These are phyloP conservation scores for Stephania yunnanensis DNA, from an alignment of 164 flowering plant species.

Conservation along the genomic window DNA sequence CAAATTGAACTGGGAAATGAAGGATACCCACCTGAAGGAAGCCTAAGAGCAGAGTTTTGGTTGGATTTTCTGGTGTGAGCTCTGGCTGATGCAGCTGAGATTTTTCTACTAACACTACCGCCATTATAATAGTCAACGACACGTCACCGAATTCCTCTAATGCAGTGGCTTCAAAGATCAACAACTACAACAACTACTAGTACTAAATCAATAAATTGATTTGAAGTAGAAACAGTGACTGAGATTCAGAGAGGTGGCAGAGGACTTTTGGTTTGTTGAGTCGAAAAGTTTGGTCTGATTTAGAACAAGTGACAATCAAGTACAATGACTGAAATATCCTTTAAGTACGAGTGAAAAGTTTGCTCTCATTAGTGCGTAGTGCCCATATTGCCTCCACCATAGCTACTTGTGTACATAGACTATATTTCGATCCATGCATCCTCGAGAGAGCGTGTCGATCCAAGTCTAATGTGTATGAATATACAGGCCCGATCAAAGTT, in stretches of 20 bases:
- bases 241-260: background rate
- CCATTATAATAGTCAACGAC: conserved; percentile 23
- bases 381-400: too few species aligned
- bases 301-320: background rate
- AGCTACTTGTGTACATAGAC: too few species aligned
- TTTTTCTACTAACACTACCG: conserved; percentile 33
- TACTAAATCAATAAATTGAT: background rate
- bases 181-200: background rate
- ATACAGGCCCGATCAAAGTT: too few species aligned
- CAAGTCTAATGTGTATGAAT: too few species aligned
- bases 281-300: background rate
- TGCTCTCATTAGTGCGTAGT: too few species aligned
- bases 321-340: background rate
- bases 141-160: background rate
- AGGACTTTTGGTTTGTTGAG: background rate
- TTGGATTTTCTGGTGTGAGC: conserved; percentile 51
- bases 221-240: background rate
- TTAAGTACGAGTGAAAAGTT: too few species aligned
- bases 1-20: background rate
- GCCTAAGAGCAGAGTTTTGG: conserved; percentile 25
- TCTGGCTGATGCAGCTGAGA: conserved; percentile 65
- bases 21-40: conserved; percentile 10
- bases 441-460: too few species aligned
- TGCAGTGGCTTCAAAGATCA: background rate
- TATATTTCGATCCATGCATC: too few species aligned